Conservation (phyloP, 768 basidiomycete genomes). For the Steccherinum ochraceum region DNA sequence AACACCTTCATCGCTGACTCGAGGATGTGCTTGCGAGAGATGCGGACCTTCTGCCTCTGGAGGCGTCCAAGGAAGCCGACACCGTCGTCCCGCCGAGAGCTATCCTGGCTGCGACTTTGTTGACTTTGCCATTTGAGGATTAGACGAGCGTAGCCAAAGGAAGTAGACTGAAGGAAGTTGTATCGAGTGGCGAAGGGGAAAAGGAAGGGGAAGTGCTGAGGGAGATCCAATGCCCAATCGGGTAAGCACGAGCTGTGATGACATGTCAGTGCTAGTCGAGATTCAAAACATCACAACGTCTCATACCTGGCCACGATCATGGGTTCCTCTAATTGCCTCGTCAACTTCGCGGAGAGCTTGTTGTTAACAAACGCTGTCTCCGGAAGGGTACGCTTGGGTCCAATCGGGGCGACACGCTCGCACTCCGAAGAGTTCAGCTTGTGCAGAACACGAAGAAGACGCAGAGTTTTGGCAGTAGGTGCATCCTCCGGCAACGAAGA, state of each 20-base stretch:
- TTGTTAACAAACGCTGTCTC: slow-evolving; percentile 94
- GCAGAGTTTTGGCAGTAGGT: slow-evolving; percentile 84
- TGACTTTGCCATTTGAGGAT: slow-evolving; percentile 95
- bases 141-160: slow-evolving; percentile 94
- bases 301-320: slow-evolving; percentile 96
- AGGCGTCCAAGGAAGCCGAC: slow-evolving; percentile 89
- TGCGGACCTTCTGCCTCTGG: slow-evolving; percentile 93
- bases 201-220: slow-evolving; percentile 95
- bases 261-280: slow-evolving; percentile 8
- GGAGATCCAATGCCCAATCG: slow-evolving; percentile 95
- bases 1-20: slow-evolving; percentile 97
- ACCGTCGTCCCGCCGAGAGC: slow-evolving; percentile 79
- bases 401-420: slow-evolving; percentile 47
- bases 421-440: slow-evolving; percentile 71
- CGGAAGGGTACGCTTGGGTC: slow-evolving; percentile 53
- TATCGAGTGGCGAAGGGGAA: slow-evolving; percentile 99
- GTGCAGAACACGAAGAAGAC: slow-evolving; percentile 82
- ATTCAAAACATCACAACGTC: neutral
- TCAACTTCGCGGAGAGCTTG: slow-evolving; percentile 96
- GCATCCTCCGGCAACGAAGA: slow-evolving; percentile 81
- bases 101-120: slow-evolving; percentile 68
- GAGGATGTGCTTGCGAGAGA: slow-evolving; percentile 89
- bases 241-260: slow-evolving; percentile 80
- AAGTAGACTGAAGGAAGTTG: slow-evolving; percentile 94
- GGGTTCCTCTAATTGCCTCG: slow-evolving; percentile 92